Evolutionary conservation across 345 rosid genomes (phyloP), one percentile per base, ranked within the genome.

Genomic region (Zanthoxylum bungeanum): DNA sequence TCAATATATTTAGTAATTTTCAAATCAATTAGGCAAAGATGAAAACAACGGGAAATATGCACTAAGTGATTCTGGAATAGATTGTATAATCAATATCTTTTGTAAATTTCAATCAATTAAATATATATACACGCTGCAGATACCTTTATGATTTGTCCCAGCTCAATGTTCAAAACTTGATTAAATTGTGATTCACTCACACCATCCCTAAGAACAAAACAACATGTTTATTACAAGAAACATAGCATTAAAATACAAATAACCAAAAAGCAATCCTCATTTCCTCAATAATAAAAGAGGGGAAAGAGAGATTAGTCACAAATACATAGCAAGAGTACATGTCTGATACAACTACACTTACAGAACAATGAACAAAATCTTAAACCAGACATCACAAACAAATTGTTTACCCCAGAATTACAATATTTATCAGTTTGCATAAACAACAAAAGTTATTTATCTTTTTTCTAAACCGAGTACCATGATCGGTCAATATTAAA

Each of bases 121-220:
- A 19, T 1, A 44, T 27, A 27, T 14, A 24, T 36, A 17, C 4
- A 14, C 4, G 40, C 9, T 49, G 50, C 25, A 25, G 46, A 3
- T n/a, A 92, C 99, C 97, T 90, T 85, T 4, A 85, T 78, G 53
- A 94, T 92, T 77, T 94, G 97, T 65, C 81, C 89, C 68, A 94
- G 82, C 78, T 94, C 99, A 40, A 88, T 85, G 79, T 89, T 83
- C 77, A 90, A 74, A 75, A 94, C 95, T 76, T 90, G 99, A 73
- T 84, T 92, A 76, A 94, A 94, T 39, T 94, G 99, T 19, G 99
- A 89, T 68, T 94, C 96, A 10, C 98, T 86, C 33, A 94, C 92
- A 66, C 98, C 98, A 80, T 94, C 99, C 88, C 99, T 92, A 76
- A 39, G 57, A 63, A 74, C 37, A 74, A 31, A 70, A 58, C 55